Percentiles rank a stretch among this genome's conserved stretches.
Evolutionary conservation across 2,329 filamentous ascomycete genomes (phyloP).

Genomic region (Plenodomus lindquistii): DNA sequence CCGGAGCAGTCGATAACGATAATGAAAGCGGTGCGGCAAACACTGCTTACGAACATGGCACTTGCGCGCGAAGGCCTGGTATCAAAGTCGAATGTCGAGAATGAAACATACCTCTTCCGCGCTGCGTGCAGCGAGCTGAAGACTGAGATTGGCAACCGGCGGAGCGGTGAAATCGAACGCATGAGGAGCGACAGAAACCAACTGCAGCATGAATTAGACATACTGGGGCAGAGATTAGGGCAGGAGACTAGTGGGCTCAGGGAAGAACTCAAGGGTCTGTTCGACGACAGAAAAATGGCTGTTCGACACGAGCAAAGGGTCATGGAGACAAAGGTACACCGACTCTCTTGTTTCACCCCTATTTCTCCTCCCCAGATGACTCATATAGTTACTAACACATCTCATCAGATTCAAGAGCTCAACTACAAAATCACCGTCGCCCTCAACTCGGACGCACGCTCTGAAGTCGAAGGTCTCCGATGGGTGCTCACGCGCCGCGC

Average conservation of each 20-base stretch:
- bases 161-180: constrained; percentile 76
- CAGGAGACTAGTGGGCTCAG: constrained; percentile 82
- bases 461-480: constrained; percentile 85
- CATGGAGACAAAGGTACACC: constrained; percentile 76
- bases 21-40: constrained; percentile 87
- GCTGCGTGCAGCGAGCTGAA: constrained; percentile 91
- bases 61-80: constrained; percentile 79
- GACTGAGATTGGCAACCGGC: constrained; percentile 80
- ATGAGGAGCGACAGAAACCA: constrained; percentile 82
- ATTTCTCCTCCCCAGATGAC: background rate
- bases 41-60: constrained; percentile 78
- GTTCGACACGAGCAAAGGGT: constrained; percentile 85
- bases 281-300: constrained; percentile 93
- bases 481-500: constrained; percentile 78
- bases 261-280: constrained; percentile 92
- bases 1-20: constrained; percentile 75
- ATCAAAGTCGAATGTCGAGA: constrained; percentile 90
- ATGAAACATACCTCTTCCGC: constrained; percentile 90
- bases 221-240: constrained; percentile 78
- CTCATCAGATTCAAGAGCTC: constrained; percentile 77
- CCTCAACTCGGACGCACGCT: constrained; percentile 87
- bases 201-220: constrained; percentile 94
- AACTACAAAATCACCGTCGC: constrained; percentile 95
- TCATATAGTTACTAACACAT: background rate
- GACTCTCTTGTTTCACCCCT: too few relatives aligned